Base-by-base conservation (phyloP, 257 asterid species). In the Lavandula angustifolia region DNA sequence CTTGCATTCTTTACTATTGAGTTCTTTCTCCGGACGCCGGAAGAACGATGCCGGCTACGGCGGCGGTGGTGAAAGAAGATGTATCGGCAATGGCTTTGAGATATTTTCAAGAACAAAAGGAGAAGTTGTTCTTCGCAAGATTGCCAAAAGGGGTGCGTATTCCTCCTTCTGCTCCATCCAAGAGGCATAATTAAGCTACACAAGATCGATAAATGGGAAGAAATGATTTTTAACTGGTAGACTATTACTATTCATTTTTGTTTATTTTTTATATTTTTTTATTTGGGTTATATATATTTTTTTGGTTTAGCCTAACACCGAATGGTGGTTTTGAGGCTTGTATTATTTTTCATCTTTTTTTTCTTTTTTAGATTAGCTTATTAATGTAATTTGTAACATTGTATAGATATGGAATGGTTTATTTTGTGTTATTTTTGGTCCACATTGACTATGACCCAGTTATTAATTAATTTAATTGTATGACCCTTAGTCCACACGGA, bases 101-200 rank as follows among this genome's bases (percentile, higher is more conserved):
- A 62, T 56, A 68, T 51, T 60, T 69, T 47, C 17, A 41, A 41
- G 80, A 72, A 5, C 43, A 67, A 1, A 3, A 60, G 27, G 49
- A 46, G 0, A 49, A 60, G 6, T 3, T 77, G 66, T 72, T 47
- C 63, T 65, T 82, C 56, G 12, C 79, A 2, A 82, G 27, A 61
- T 74, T 83, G 29, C 89, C 89, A 6, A 78, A 74, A 70, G 66
- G 57, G 3, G 76, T 68, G 11, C 86, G 75, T 1, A 54, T 83
- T 68, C 84, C 89, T 31, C 89, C 89, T 48, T 73, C 82, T 42
- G 89, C 38, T 65, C 89, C 89, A 6, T 83, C 89, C 58, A 34
- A 62, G 57, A 66, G 79, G 67, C 89, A 82, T 61, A 82, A 82
- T 57, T 73, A 74, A 1, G 29, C 6, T 10, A 76, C 79, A 12